Conservation (phyloP, 2,329 filamentous ascomycete genomes). For the Leptographium radiaticola region DNA sequence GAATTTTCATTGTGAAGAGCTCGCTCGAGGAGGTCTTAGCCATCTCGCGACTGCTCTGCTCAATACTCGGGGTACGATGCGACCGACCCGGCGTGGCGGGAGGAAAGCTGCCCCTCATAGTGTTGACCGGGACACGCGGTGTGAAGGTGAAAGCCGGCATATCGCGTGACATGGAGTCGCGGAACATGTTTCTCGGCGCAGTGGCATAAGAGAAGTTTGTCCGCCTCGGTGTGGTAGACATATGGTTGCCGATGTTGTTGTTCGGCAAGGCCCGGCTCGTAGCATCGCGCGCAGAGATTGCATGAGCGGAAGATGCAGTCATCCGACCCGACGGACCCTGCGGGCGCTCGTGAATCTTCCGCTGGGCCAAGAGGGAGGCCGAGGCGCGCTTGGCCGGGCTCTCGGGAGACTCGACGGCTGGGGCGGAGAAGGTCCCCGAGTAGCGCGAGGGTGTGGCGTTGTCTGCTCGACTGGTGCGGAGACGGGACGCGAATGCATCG, state of each 20-base stretch:
- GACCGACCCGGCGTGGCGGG: conserved; percentile 30
- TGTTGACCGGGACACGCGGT: conserved; percentile 29
- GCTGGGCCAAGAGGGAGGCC: conserved; percentile 18
- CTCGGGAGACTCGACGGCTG: conserved; percentile 14
- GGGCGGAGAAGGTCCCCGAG: conserved; percentile 11
- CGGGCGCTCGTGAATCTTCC: conserved; percentile 21
- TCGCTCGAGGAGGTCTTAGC: conserved; percentile 35
- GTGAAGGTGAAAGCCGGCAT: conserved; percentile 25
- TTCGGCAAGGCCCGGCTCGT: neutral
- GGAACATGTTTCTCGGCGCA: conserved; percentile 21
- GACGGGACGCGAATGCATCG: neutral
- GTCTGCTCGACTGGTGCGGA: neutral
- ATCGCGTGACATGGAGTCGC: conserved; percentile 16
- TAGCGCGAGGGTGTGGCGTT: conserved; percentile 7
- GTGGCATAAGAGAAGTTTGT: conserved; percentile 18
- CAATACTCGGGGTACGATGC: conserved; percentile 30
- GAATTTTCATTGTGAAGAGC: conserved; percentile 45
- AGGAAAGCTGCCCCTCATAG: conserved; percentile 34
- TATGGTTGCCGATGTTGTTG: neutral
- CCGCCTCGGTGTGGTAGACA: conserved; percentile 8
- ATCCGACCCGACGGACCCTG: conserved; percentile 18
- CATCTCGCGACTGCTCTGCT: conserved; percentile 36
- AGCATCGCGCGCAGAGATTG: neutral
- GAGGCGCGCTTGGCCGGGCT: conserved; percentile 21
- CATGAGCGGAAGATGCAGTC: neutral